Conservation (phyloP, 495 filamentous ascomycete species). For the Achaetomiella virescens region DNA sequence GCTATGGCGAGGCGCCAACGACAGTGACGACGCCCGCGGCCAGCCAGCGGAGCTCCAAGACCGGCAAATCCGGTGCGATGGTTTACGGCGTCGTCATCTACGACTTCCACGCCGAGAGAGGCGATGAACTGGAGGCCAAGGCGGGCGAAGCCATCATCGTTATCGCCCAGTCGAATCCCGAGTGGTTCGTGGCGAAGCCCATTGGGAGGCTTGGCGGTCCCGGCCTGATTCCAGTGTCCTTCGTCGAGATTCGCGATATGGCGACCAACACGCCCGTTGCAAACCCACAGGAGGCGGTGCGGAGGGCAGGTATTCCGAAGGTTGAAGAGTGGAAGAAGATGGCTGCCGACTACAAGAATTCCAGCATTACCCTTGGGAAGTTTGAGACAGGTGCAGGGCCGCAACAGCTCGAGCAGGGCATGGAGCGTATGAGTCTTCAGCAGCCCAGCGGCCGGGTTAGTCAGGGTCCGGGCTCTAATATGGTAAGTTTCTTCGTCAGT, state of each 20-base stretch:
- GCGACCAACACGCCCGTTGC: conserved; percentile 71
- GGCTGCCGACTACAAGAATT: conserved; percentile 98
- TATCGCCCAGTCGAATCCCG: conserved; percentile 97
- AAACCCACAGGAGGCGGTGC: conserved; percentile 81
- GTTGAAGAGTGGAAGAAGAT: conserved; percentile 99
- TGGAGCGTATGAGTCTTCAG: conserved; percentile 74
- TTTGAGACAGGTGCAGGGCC: conserved; percentile 57
- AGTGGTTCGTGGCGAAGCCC: conserved; percentile 99
- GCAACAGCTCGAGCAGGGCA: conserved; percentile 56
- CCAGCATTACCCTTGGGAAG: conserved; percentile 90
- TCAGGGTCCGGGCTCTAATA: conserved; percentile 35
- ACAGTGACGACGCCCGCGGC: conserved; percentile 31
- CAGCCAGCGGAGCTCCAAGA: conserved; percentile 46
- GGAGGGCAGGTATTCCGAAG: conserved; percentile 85
- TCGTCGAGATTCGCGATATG: conserved; percentile 96
- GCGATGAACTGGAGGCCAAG: conserved; percentile 92
- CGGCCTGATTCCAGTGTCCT: conserved; percentile 92
- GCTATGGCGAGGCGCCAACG: conserved; percentile 62
- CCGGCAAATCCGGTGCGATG: conserved; percentile 69
- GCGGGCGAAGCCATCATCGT: conserved; percentile 95
- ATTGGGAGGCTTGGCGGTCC: conserved; percentile 92
- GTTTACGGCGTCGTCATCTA: conserved; percentile 96
- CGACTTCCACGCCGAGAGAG: conserved; percentile 91
- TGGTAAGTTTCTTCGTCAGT: conserved; percentile 30
- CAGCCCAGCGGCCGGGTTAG: conserved; percentile 40